phyloP scores from a whole-genome alignment of 305 asterid species.

The Nicotiana rustica region DNA sequence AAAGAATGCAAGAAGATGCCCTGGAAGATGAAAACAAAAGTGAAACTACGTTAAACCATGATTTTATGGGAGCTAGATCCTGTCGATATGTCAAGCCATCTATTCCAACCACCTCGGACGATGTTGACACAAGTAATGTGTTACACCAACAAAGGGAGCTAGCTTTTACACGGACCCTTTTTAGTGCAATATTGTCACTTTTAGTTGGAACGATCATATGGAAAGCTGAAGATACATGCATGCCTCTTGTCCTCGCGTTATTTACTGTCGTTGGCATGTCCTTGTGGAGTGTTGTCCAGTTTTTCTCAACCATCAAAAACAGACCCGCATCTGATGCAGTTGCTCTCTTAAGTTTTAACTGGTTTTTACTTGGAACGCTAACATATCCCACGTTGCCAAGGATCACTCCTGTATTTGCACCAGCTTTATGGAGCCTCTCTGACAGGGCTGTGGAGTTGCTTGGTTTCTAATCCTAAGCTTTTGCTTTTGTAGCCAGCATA shows the following conservation, averaged over 20 bases:
- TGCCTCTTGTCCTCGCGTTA: constrained; percentile 70
- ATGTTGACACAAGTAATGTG: not conserved
- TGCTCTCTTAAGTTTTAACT: constrained; percentile 75
- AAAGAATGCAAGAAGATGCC: constrained; percentile 11
- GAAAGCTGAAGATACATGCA: constrained; percentile 70
- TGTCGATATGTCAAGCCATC: constrained; percentile 24
- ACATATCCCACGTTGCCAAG: constrained; percentile 59
- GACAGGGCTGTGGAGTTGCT: constrained; percentile 34
- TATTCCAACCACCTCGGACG: not conserved
- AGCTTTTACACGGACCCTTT: constrained; percentile 60
- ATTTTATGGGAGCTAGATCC: constrained; percentile 31
- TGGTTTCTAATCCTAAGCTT: constrained; percentile 26
- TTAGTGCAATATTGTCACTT: constrained; percentile 61
- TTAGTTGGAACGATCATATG: constrained; percentile 66
- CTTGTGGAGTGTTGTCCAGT: constrained; percentile 54
- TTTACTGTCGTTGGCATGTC: constrained; percentile 63
- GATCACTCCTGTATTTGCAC: constrained; percentile 46
- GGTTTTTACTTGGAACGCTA: constrained; percentile 70
- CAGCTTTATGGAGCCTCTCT: constrained; percentile 37
- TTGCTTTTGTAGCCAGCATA: not conserved
- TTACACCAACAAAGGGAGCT: constrained; percentile 45
- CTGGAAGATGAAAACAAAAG: constrained; percentile 27
- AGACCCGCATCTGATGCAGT: constrained; percentile 62
- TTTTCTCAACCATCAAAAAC: constrained; percentile 48
- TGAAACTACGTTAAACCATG: constrained; percentile 19